Evolutionary conservation across 1,284 basidiomycete species (phyloP), one percentile per base, ranked within the genome.

Genomic region (Heimioporus retisporus): DNA sequence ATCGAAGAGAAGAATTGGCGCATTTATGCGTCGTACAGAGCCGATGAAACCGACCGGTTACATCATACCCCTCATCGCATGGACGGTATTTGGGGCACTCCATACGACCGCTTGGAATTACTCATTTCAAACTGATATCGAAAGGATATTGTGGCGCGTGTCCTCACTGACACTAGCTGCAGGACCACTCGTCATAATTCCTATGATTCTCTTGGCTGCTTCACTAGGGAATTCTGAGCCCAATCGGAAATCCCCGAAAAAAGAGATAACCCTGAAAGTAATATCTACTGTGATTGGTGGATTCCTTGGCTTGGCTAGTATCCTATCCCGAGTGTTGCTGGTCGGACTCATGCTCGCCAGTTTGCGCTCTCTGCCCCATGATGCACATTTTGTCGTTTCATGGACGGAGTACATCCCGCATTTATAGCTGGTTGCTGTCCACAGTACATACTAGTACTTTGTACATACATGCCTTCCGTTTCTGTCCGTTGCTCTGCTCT

Each of bases 371-470:
- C 54, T 66, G 1, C 63, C 65, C 11, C 6, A 46, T 40, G 59
- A 53, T 35, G 57, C 63, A 7, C 25, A 59, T 23, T 8, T 44
- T 18, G 44, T 25, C 1, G 40, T 65, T 23, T 46, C 57, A n/a
- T 66, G 62, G 62, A 56, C 40, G 18, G 13, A 55, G 4, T 60
- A 56, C 8, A 50, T 65, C 16, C 65, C 58, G 7, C 65, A 60
- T 63, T 10, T 65, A n/a, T 59, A 65, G 43, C 13, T 21, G 15
- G 8, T 28, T 5, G 23, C 23, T 35, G 31, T 31, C 6, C 42
- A 44, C 35, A n/a, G 11, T n/a, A 57, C 23, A 42, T 21, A 28
- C 28, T 28, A 28, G 28, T 28, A 14, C n/a, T 48, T 7, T n/a
- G 46, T 48, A 18, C 46, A n/a, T 48, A 40, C 35, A 11, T 40